Conservation (phyloP, 2,329 filamentous ascomycete genomes). For the Clarireedia homoeocarpa region DNA sequence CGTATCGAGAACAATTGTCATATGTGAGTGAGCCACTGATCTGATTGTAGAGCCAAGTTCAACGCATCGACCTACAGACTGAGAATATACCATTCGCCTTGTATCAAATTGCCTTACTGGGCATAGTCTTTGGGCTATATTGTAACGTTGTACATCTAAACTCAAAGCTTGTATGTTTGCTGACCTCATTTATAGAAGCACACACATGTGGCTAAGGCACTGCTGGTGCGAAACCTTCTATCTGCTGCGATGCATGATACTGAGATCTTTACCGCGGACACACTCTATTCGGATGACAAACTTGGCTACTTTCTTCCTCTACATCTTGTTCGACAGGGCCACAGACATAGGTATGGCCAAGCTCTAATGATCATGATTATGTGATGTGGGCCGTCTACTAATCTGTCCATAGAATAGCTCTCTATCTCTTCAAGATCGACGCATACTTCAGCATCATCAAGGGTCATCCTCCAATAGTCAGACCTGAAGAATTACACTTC, state of each 20-base stretch:
- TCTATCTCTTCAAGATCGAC: conserved; percentile 34
- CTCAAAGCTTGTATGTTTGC: background rate
- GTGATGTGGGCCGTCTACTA: background rate
- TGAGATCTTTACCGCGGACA: conserved; percentile 32
- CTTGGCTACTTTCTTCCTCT: conserved; percentile 34
- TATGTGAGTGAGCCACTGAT: background rate
- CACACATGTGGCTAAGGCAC: conserved; percentile 24
- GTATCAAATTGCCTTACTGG: conserved; percentile 32
- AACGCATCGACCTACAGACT: conserved; percentile 27
- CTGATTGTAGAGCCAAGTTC: conserved; percentile 16
- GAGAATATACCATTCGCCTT: conserved; percentile 14
- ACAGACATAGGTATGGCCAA: conserved; percentile 31
- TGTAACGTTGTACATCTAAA: conserved; percentile 15
- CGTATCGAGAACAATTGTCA: conserved; percentile 1
- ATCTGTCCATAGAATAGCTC: conserved; percentile 27
- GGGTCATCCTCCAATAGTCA: conserved; percentile 29
- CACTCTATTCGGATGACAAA: conserved; percentile 30
- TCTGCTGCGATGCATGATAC: conserved; percentile 30
- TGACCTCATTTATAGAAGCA: background rate
- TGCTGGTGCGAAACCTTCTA: conserved; percentile 31
- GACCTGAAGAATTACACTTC: conserved; percentile 33
- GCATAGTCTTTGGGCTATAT: conserved; percentile 34
- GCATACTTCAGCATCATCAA: conserved; percentile 30
- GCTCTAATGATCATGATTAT: too few species aligned
- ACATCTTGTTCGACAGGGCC: conserved; percentile 27